Evolutionary conservation across 2,329 filamentous ascomycete species (phyloP).

Genomic region (Aspergillus caelatus): DNA sequence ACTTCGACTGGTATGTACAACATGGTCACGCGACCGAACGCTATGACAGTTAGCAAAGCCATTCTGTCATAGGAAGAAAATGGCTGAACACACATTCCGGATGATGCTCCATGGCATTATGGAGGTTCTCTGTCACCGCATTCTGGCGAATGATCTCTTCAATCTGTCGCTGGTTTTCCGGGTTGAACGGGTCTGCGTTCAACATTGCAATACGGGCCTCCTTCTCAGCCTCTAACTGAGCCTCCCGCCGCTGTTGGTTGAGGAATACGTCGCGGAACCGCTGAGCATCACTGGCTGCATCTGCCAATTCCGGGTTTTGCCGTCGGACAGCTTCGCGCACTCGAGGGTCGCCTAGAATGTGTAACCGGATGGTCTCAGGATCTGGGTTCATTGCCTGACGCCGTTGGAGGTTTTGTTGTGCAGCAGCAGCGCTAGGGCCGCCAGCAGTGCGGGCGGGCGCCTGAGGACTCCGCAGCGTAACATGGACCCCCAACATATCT

Average conservation of each 20-base stretch:
- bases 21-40: constrained; percentile 93
- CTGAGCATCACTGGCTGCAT: constrained; percentile 72
- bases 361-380: constrained; percentile 79
- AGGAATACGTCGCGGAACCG: constrained; percentile 75
- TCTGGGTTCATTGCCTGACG: constrained; percentile 53
- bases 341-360: constrained; percentile 76
- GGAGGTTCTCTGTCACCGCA: constrained; percentile 89
- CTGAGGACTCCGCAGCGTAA: constrained; percentile 47
- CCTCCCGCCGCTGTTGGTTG: constrained; percentile 69
- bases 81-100: constrained; percentile 73
- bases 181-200: constrained; percentile 92
- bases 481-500: constrained; percentile 89
- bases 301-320: constrained; percentile 75
- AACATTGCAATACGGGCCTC: constrained; percentile 80
- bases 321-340: constrained; percentile 71
- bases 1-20: constrained; percentile 95
- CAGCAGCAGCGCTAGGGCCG: constrained; percentile 29
- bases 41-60: constrained; percentile 48
- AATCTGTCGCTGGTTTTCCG: constrained; percentile 87
- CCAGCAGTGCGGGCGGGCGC: constrained; percentile 33
- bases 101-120: constrained; percentile 96
- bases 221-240: constrained; percentile 73
- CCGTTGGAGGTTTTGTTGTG: constrained; percentile 33
- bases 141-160: constrained; percentile 97
- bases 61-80: neutral